A percentile compares a stretch with the other conserved stretches of the same genome.
Evolutionary conservation across 116 monocot genomes (phyloP).

Genomic region (Posidonia oceanica): DNA sequence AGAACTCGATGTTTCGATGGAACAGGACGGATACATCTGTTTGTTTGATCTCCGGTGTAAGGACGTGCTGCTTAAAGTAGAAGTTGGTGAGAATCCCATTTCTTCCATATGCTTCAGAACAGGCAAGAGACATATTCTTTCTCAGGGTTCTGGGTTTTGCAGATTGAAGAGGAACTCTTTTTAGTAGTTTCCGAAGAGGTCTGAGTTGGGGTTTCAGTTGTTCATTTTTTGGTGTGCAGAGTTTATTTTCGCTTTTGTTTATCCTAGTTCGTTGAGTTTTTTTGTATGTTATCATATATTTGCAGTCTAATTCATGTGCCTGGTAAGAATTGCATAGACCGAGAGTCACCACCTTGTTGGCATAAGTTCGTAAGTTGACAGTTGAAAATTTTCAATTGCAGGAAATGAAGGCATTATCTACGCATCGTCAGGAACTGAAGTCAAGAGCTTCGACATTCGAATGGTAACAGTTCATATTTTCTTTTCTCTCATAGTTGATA

Average conservation of each 20-base stretch:
- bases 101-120: slow-evolving; percentile 64
- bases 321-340: too few relatives aligned
- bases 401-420: slow-evolving; percentile 73
- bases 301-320: too few relatives aligned
- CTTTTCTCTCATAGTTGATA: too few relatives aligned
- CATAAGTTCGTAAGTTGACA: too few relatives aligned
- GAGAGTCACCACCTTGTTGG: too few relatives aligned
- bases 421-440: slow-evolving; percentile 44
- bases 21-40: slow-evolving; percentile 64
- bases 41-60: slow-evolving; percentile 65
- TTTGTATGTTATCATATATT: too few relatives aligned
- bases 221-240: too few relatives aligned
- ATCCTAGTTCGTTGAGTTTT: too few relatives aligned
- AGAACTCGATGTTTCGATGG: neutral
- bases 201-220: too few relatives aligned
- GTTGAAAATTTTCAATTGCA: slow-evolving; percentile 7
- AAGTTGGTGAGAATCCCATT: slow-evolving; percentile 34
- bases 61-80: slow-evolving; percentile 31
- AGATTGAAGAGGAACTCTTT: neutral
- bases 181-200: too few relatives aligned
- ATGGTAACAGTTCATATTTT: slow-evolving; percentile 24
- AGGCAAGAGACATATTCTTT: slow-evolving; percentile 19
- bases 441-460: slow-evolving; percentile 46
- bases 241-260: too few relatives aligned
- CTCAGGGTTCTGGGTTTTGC: neutral